A percentile compares a stretch with the other conserved stretches of the same genome.
phyloP scores from a whole-genome alignment of 345 rosid species.

The Bruguiera parviflora region DNA sequence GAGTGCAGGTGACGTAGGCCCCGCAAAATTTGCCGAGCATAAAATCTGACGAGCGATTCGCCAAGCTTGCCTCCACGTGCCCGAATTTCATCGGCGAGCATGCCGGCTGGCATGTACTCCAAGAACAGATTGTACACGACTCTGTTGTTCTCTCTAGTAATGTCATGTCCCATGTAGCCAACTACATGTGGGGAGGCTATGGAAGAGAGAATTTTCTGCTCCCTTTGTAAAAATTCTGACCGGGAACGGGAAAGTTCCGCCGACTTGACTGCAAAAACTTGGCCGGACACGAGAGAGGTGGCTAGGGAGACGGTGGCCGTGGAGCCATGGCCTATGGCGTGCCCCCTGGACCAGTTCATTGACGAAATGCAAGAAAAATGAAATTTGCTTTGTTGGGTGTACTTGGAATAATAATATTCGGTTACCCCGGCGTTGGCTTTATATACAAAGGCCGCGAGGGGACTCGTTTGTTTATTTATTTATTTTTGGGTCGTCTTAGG shows the following conservation, averaged over 20 bases:
- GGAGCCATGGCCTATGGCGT: slow-evolving; percentile 64
- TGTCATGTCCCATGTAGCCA: slow-evolving; percentile 56
- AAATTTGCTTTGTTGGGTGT: background rate
- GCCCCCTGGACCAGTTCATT: slow-evolving; percentile 78
- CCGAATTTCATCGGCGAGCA: slow-evolving; percentile 38
- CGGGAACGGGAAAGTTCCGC: slow-evolving; percentile 39
- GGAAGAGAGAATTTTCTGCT: slow-evolving; percentile 50
- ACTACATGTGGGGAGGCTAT: slow-evolving; percentile 48
- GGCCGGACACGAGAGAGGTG: slow-evolving; percentile 32
- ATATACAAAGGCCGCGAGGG: background rate
- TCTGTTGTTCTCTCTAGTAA: slow-evolving; percentile 35
- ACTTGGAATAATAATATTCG: background rate
- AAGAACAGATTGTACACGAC: slow-evolving; percentile 54
- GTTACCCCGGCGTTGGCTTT: background rate
- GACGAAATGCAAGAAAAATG: background rate
- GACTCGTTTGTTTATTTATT: no score
- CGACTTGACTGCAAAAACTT: slow-evolving; percentile 63
- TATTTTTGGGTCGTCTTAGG: no score
- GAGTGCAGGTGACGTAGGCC: slow-evolving; percentile 66
- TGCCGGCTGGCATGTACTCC: slow-evolving; percentile 65
- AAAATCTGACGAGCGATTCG: slow-evolving; percentile 36
- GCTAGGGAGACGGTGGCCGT: slow-evolving; percentile 74
- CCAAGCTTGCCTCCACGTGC: slow-evolving; percentile 39
- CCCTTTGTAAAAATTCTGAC: slow-evolving; percentile 45
- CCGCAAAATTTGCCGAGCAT: slow-evolving; percentile 50